Percentiles rank a stretch among this genome's conserved stretches.
These are phyloP conservation scores for Daldinia vernicosa DNA, from an alignment of 495 filamentous ascomycete species.

Conservation along the genomic window DNA sequence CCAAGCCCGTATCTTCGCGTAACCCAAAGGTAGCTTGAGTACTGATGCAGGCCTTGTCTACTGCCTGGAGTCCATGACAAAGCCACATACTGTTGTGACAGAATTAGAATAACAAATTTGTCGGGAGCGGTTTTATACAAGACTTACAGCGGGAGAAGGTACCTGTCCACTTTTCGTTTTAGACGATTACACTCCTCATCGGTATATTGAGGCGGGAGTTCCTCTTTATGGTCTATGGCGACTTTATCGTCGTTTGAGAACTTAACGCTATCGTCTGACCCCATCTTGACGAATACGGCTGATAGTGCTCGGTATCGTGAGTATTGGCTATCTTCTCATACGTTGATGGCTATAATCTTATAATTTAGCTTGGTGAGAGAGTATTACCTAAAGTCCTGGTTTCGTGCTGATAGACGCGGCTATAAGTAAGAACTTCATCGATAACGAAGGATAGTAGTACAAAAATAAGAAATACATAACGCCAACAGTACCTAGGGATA, in stretches of 20 bases:
- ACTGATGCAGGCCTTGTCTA: slow-evolving; percentile 38
- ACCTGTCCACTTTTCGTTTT: slow-evolving; percentile 36
- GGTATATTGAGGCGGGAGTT: slow-evolving; percentile 29
- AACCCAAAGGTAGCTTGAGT: slow-evolving; percentile 44
- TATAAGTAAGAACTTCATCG: background rate
- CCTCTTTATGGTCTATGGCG: slow-evolving; percentile 1
- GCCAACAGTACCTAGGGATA: background rate
- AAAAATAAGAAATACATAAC: background rate
- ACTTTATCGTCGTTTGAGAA: background rate
- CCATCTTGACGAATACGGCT: slow-evolving; percentile 9
- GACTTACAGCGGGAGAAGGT: slow-evolving; percentile 36
- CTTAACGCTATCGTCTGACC: slow-evolving; percentile 7
- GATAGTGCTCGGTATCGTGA: background rate
- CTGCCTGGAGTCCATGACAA: slow-evolving; percentile 40
- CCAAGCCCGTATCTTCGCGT: slow-evolving; percentile 36
- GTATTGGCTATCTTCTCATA: background rate
- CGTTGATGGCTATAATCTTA: background rate
- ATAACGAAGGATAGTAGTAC: background rate
- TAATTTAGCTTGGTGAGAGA: background rate
- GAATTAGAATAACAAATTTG: background rate
- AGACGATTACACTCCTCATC: slow-evolving; percentile 33
- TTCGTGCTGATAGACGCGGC: background rate
- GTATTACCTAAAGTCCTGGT: background rate
- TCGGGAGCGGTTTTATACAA: background rate
- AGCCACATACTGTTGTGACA: slow-evolving; percentile 30